These are phyloP conservation scores for Naganishia randhawae DNA, from an alignment of 768 basidiomycete genomes.

Conservation along the genomic window DNA sequence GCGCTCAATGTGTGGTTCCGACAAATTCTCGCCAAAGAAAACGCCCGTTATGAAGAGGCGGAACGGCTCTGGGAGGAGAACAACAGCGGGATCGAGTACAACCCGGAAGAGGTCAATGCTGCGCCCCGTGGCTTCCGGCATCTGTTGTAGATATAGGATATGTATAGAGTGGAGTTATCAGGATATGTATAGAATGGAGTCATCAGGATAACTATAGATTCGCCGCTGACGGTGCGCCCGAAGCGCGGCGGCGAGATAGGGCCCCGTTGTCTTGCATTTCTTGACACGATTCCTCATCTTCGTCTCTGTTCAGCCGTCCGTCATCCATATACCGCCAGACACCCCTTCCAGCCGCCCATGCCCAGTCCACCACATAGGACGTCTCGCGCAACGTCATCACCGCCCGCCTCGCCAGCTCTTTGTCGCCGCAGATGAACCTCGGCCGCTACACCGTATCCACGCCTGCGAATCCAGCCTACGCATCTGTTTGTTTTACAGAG, in stretches of 20 bases:
- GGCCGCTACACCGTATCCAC: slow-evolving; percentile 22
- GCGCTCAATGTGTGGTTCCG: slow-evolving; percentile 54
- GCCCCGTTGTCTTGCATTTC: neutral
- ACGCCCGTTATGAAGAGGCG: neutral
- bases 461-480: slow-evolving; percentile 8
- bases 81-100: neutral
- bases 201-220: neutral
- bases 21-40: slow-evolving; percentile 35
- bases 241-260: neutral
- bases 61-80: neutral
- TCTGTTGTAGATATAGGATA: neutral
- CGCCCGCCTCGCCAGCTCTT: neutral
- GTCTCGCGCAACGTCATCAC: neutral
- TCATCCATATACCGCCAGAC: neutral
- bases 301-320: neutral
- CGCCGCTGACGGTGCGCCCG: neutral
- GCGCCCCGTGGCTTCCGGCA: neutral
- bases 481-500: slow-evolving; percentile 10
- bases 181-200: neutral
- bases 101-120: neutral
- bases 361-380: neutral
- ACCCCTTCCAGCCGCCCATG: neutral
- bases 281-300: neutral
- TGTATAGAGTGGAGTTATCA: neutral
- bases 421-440: slow-evolving; percentile 18